phyloP scores from a whole-genome alignment of 257 asterid genomes.

The Nicotiana tomentosiformis region DNA sequence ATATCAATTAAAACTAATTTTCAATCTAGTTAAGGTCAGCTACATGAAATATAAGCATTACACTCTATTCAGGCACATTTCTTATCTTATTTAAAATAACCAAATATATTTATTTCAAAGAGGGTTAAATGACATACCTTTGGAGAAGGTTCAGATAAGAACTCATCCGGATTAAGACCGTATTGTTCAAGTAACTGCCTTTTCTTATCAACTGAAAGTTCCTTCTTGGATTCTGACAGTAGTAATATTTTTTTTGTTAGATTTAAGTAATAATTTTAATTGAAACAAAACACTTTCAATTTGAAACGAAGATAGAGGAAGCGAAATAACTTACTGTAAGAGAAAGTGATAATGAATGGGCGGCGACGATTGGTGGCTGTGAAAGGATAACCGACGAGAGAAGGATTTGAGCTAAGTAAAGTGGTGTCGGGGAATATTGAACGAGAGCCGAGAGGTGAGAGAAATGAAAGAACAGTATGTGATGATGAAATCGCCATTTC shows the following conservation, averaged over 20 bases:
- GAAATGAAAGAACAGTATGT: neutral
- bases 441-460: constrained; percentile 16
- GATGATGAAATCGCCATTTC: constrained; percentile 50
- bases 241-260: neutral
- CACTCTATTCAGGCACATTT: neutral
- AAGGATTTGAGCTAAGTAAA: constrained; percentile 19
- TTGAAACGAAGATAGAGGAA: neutral
- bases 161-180: constrained; percentile 74
- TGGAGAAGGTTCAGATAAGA: constrained; percentile 50
- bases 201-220: constrained; percentile 34
- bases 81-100: neutral
- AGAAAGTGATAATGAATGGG: constrained; percentile 32
- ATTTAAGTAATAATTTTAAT: neutral
- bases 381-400: constrained; percentile 16
- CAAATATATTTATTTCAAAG: neutral
- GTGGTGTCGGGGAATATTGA: constrained; percentile 8
- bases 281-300: neutral
- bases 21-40: neutral
- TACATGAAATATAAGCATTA: neutral
- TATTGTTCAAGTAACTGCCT: constrained; percentile 66
- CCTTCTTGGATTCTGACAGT: constrained; percentile 53
- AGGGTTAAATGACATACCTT: constrained; percentile 40
- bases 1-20: neutral
- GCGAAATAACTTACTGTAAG: constrained; percentile 47
- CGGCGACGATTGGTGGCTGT: constrained; percentile 30